Evolutionary conservation across 2,329 filamentous ascomycete species (phyloP).

Genomic region (Ceratocystis colombiana): DNA sequence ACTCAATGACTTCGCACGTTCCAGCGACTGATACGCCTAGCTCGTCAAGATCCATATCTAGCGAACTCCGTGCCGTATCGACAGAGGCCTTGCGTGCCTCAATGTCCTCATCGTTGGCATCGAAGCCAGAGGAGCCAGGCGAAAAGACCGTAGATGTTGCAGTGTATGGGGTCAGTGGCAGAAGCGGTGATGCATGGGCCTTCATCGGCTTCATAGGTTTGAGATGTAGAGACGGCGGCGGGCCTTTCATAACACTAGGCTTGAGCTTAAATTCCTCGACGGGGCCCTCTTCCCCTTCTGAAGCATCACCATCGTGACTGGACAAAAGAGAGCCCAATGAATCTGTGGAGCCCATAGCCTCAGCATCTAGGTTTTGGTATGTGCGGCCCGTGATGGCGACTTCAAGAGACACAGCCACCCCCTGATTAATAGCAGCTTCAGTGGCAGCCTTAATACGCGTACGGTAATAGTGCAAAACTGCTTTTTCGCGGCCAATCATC

Average conservation of each 20-base stretch:
- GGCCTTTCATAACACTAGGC: not conserved
- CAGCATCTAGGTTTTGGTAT: conserved; percentile 19
- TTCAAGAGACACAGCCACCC: conserved; percentile 13
- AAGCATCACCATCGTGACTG: conserved; percentile 10
- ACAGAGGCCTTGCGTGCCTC: conserved; percentile 15
- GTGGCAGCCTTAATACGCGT: conserved; percentile 34
- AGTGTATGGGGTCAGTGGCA: conserved; percentile 20
- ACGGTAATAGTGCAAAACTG: conserved; percentile 40
- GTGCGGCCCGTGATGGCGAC: conserved; percentile 21
- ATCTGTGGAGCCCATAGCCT: conserved; percentile 15
- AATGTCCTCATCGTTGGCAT: conserved; percentile 16
- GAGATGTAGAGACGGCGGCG: conserved; percentile 21
- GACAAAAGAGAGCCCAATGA: conserved; percentile 20
- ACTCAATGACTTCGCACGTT: conserved; percentile 15
- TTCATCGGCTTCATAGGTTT: conserved; percentile 19
- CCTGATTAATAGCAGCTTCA: conserved; percentile 38
- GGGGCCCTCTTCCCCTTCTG: conserved; percentile 18
- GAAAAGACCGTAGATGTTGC: conserved; percentile 24
- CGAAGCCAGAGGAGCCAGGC: conserved; percentile 19
- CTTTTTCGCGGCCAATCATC: conserved; percentile 45
- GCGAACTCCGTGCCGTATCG: conserved; percentile 22
- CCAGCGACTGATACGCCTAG: conserved; percentile 15
- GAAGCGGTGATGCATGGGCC: conserved; percentile 6
- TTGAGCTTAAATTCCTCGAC: conserved; percentile 16
- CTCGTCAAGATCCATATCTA: conserved; percentile 19